Percentiles rank a stretch among this genome's conserved stretches.
Evolutionary conservation across 768 basidiomycete genomes (phyloP).

Genomic region (Trametes sanguinea): DNA sequence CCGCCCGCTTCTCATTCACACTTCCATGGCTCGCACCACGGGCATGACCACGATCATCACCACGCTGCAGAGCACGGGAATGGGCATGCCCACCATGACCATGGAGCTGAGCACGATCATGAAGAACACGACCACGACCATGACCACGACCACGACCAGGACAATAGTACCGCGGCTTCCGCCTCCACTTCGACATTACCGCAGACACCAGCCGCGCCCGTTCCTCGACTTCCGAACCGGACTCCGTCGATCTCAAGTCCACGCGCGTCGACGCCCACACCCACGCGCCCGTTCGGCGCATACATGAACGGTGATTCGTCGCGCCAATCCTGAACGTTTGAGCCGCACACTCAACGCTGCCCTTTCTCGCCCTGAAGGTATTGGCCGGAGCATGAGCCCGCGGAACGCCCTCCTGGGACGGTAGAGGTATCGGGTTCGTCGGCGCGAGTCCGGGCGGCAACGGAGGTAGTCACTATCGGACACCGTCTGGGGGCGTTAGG

Average conservation of each 20-base stretch:
- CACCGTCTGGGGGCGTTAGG: slow-evolving; percentile 4
- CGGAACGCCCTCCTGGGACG: slow-evolving; percentile 31
- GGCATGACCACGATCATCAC: slow-evolving; percentile 17
- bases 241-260: slow-evolving; percentile 15
- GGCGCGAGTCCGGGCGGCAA: neutral
- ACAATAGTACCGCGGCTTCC: neutral
- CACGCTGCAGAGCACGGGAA: slow-evolving; percentile 17
- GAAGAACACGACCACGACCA: slow-evolving; percentile 10
- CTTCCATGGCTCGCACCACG: slow-evolving; percentile 9
- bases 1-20: slow-evolving; percentile 20
- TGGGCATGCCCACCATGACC: slow-evolving; percentile 15
- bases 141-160: neutral
- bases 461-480: neutral
- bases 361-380: slow-evolving; percentile 22
- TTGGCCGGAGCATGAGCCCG: slow-evolving; percentile 28
- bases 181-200: neutral
- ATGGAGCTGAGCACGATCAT: slow-evolving; percentile 18
- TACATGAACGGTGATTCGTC: slow-evolving; percentile 53
- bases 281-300: slow-evolving; percentile 37
- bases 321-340: slow-evolving; percentile 37
- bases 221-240: slow-evolving; percentile 5
- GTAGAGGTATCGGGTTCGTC: slow-evolving; percentile 20
- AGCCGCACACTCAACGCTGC: slow-evolving; percentile 21
- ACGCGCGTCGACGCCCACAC: slow-evolving; percentile 35
- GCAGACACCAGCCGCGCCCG: slow-evolving; percentile 8